phyloP scores from a whole-genome alignment of 2,329 filamentous ascomycete genomes.

The Diaporthe longicolla region DNA sequence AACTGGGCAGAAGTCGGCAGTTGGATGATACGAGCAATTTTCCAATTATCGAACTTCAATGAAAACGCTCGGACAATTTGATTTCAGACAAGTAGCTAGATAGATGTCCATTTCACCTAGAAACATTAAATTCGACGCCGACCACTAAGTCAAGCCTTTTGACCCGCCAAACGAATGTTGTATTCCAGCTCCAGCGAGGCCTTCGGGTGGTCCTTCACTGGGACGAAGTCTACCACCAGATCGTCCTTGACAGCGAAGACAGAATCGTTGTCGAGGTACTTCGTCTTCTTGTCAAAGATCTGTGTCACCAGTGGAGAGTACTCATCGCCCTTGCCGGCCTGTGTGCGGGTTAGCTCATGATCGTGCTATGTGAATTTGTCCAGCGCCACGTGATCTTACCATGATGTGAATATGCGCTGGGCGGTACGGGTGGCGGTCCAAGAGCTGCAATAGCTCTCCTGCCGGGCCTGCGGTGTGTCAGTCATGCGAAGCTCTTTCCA shows the following conservation, averaged over 20 bases:
- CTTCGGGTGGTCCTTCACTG: conserved; percentile 51
- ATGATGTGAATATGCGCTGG: conserved; percentile 74
- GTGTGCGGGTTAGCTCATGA: conserved; percentile 18
- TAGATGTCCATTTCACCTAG: not conserved
- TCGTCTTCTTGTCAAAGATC: conserved; percentile 73
- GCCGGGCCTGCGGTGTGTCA: conserved; percentile 62
- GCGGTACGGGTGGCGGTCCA: conserved; percentile 70
- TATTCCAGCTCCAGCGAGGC: conserved; percentile 56
- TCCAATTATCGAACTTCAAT: not conserved
- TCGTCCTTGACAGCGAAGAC: conserved; percentile 58
- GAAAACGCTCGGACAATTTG: conserved; percentile 4
- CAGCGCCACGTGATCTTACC: conserved; percentile 52
- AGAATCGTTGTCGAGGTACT: conserved; percentile 64
- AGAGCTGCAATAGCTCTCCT: conserved; percentile 63
- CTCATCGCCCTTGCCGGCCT: conserved; percentile 43
- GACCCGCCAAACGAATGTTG: conserved; percentile 50
- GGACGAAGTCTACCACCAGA: conserved; percentile 55
- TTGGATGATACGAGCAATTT: not conserved
- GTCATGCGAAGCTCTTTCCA: conserved; percentile 8
- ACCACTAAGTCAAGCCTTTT: not conserved
- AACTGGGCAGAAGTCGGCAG: not conserved
- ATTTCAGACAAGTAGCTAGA: not conserved
- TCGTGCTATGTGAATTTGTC: too few relatives aligned
- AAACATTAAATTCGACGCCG: not conserved
- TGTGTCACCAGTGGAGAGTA: conserved; percentile 67